Base-by-base conservation (phyloP, 768 basidiomycete genomes). In the Agaricus blazei region DNA sequence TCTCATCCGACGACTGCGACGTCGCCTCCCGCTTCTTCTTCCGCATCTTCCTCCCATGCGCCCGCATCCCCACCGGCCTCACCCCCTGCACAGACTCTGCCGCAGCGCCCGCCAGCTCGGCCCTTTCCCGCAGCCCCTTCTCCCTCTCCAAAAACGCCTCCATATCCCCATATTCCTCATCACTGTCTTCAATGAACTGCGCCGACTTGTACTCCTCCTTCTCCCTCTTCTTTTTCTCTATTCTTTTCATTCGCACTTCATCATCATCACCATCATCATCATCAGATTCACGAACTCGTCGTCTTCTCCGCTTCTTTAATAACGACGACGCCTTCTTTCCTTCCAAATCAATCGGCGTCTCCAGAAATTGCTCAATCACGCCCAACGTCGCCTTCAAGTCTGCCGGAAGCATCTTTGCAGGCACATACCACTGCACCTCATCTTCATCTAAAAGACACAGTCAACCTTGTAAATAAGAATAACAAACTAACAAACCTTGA, bases 161-260 rank as follows among this genome's bases (percentile, higher is more conserved):
- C 68, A 93, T 87, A 64, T 88, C 85, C 14, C 81, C 89, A 55
- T 83, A 83, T 67, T 92, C 90, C 53, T 76, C 86, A 63, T 97
- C 94, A 59, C 90, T 92, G 70, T 97, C 93, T 65, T 89, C 85
- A 66, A 96, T 93, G 67, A 95, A 90, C 67, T 91, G 87, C 9
- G 91, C 92, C 6, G 88, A 90, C 68, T 93, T 93, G 76, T 90
- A 94, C 57, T 75, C 58, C 55, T 73, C 71, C 59, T 75, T 75
- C 57, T 79, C 75, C 58, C 88, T 89, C 52, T 72, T 74, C 72
- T 84, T 79, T 66, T 81, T 80, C 66, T 89, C 88, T 65, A 82
- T 85, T 61, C 73, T 75, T 68, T 80, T 83, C 67, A 76, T 82
- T 54, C 67, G 70, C 60, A 72, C 67, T 62, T 70, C 71, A 23